phyloP scores from a whole-genome alignment of 352 stramenopile species.

The Phytopythium montanum region DNA sequence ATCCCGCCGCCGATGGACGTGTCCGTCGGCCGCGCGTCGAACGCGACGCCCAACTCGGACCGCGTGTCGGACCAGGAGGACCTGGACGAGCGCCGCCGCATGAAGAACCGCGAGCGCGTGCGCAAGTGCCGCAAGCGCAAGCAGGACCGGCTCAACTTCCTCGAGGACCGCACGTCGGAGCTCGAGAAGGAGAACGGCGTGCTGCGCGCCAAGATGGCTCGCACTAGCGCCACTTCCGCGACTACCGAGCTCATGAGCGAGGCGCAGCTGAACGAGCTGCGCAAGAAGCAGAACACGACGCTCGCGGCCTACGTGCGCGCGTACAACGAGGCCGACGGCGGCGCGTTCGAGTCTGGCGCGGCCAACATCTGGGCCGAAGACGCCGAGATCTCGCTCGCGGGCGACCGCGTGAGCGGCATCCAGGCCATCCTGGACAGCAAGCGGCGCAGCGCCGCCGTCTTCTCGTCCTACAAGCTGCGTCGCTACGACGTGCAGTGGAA shows the following conservation, averaged over 20 bases:
- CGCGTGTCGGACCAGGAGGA: constrained; percentile 70
- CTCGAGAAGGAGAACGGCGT: constrained; percentile 81
- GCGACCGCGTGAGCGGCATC: constrained; percentile 42
- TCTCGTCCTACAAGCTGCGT: constrained; percentile 80
- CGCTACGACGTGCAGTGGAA: constrained; percentile 83
- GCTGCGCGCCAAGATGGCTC: constrained; percentile 73
- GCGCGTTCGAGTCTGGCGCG: constrained; percentile 51
- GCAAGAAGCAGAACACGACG: constrained; percentile 80
- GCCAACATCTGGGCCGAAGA: constrained; percentile 55
- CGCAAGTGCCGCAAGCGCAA: constrained; percentile 89
- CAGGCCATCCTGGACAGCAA: constrained; percentile 66
- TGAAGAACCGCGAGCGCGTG: constrained; percentile 88
- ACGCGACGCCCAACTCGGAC: constrained; percentile 64
- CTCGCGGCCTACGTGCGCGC: constrained; percentile 64
- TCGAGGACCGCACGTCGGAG: constrained; percentile 80
- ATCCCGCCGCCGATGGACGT: constrained; percentile 38
- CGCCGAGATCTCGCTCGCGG: constrained; percentile 69
- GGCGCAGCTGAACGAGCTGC: constrained; percentile 63
- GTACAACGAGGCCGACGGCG: constrained; percentile 57
- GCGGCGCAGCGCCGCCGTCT: constrained; percentile 49
- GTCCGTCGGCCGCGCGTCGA: constrained; percentile 22
- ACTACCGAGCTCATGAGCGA: constrained; percentile 51
- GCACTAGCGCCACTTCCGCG: constrained; percentile 28
- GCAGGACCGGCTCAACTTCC: constrained; percentile 83
- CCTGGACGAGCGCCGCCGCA: constrained; percentile 77